These are phyloP conservation scores for Trypanosoma cruzi DNA, from an alignment of 208 protist genomes.

Conservation along the genomic window DNA sequence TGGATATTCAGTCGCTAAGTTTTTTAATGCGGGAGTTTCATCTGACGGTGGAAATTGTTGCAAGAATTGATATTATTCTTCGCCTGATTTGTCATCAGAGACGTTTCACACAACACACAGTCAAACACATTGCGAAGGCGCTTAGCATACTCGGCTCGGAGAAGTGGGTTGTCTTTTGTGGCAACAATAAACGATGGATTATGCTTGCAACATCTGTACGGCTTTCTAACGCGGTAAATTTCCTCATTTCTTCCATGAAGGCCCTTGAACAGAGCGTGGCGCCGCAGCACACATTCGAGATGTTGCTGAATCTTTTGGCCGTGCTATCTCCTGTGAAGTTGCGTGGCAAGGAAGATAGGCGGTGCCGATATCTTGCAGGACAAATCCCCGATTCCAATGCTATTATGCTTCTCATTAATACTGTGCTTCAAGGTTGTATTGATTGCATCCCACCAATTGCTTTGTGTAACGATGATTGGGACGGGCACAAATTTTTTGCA, in stretches of 20 bases:
- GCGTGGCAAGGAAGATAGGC: neutral
- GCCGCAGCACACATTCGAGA: neutral
- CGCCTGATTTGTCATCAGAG: neutral
- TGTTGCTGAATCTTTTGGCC: conserved; percentile 6
- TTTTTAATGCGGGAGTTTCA: conserved; percentile 1
- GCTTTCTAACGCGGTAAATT: neutral
- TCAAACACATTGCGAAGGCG: conserved; percentile 3
- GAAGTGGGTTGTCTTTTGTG: neutral
- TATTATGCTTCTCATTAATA: conserved; percentile 1
- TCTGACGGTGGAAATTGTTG: neutral
- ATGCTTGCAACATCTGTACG: neutral
- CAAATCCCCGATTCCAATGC: neutral
- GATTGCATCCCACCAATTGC: neutral
- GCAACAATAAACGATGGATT: conserved; percentile 2
- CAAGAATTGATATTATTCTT: neutral
- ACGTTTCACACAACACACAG: conserved; percentile 1
- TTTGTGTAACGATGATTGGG: neutral
- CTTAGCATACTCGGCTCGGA: neutral
- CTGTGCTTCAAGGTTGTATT: neutral
- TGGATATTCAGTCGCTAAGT: conserved; percentile 7
- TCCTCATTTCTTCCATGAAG: neutral
- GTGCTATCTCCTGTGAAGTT: conserved; percentile 10
- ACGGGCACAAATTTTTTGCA: neutral
- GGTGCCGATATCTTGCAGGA: neutral
- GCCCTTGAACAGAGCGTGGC: neutral